A percentile compares a stretch with the other conserved stretches of the same genome.
Evolutionary conservation across 2,329 filamentous ascomycete genomes (phyloP).

Genomic region (Alternaria atra): DNA sequence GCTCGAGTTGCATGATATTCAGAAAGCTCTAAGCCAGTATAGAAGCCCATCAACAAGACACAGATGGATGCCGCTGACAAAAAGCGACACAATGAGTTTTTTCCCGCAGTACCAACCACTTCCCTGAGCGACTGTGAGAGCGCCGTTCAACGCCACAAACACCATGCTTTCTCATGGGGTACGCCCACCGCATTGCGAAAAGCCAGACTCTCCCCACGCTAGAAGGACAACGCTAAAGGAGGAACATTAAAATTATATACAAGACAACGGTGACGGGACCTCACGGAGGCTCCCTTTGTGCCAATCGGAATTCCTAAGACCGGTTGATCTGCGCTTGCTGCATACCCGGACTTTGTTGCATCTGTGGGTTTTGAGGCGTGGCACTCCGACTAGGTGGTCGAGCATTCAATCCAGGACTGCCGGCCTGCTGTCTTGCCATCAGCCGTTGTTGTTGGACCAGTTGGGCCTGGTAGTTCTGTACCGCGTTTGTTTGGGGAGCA

Average conservation of each 20-base stretch:
- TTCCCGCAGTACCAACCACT: neutral
- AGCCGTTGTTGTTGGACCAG: constrained; percentile 50
- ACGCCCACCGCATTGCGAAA: constrained; percentile 3
- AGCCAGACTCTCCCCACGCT: constrained; percentile 14
- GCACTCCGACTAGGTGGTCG: constrained; percentile 49
- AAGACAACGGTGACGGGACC: constrained; percentile 28
- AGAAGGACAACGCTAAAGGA: constrained; percentile 26
- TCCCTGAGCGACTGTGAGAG: constrained; percentile 3
- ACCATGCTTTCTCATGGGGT: constrained; percentile 17
- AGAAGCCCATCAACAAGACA: constrained; percentile 1
- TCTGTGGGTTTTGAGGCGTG: constrained; percentile 49
- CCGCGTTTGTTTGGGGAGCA: constrained; percentile 44
- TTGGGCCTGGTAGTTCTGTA: constrained; percentile 50
- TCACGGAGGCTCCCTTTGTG: constrained; percentile 24
- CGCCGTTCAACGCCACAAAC: constrained; percentile 20
- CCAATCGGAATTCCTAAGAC: constrained; percentile 18
- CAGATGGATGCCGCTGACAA: constrained; percentile 5
- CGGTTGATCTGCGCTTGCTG: constrained; percentile 45
- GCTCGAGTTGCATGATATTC: constrained; percentile 20
- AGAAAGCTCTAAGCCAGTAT: constrained; percentile 15
- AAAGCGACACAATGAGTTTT: constrained; percentile 6
- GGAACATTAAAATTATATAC: constrained; percentile 46
- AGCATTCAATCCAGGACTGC: constrained; percentile 44
- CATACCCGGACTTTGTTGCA: constrained; percentile 46
- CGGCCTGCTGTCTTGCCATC: constrained; percentile 45